Percentiles rank a stretch among this genome's conserved stretches.
Conservation (phyloP, 495 filamentous ascomycete species). For the Annulohypoxylon moriforme region DNA sequence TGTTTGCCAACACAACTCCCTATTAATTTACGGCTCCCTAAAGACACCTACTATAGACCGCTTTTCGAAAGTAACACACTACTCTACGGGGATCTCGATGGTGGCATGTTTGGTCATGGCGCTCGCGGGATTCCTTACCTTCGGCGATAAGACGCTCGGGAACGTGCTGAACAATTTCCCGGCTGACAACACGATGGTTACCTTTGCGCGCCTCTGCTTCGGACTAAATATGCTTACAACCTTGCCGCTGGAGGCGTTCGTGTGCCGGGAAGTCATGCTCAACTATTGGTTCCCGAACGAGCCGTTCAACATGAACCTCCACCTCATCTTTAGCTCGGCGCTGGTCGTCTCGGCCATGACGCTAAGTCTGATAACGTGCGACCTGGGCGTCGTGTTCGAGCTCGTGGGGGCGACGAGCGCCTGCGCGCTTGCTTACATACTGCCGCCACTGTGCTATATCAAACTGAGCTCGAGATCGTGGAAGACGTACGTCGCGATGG, state of each 20-base stretch:
- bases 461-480: conserved; percentile 85
- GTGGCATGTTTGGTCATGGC: conserved; percentile 90
- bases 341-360: conserved; percentile 83
- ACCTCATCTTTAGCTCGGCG: conserved; percentile 83
- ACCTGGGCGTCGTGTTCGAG: conserved; percentile 94
- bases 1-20: conserved; percentile 94
- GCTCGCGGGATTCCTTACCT: conserved; percentile 88
- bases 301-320: conserved; percentile 82
- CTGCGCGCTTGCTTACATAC: conserved; percentile 91
- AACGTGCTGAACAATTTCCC: conserved; percentile 99
- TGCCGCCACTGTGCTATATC: conserved; percentile 94
- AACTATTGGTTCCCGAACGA: conserved; percentile 88
- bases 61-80: conserved; percentile 91
- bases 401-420: conserved; percentile 95
- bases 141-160: conserved; percentile 89
- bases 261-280: conserved; percentile 95
- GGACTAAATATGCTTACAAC: conserved; percentile 99
- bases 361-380: conserved; percentile 84
- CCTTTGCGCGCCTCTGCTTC: conserved; percentile 93
- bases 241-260: conserved; percentile 93
- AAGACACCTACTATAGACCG: conserved; percentile 94
- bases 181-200: conserved; percentile 86
- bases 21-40: conserved; percentile 96
- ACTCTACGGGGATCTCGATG: conserved; percentile 88
- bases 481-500: conserved; percentile 76